Evolutionary conservation across 2,329 filamentous ascomycete species (phyloP), one percentile per base, ranked within the genome.

Genomic region (Diaporthe helianthi): DNA sequence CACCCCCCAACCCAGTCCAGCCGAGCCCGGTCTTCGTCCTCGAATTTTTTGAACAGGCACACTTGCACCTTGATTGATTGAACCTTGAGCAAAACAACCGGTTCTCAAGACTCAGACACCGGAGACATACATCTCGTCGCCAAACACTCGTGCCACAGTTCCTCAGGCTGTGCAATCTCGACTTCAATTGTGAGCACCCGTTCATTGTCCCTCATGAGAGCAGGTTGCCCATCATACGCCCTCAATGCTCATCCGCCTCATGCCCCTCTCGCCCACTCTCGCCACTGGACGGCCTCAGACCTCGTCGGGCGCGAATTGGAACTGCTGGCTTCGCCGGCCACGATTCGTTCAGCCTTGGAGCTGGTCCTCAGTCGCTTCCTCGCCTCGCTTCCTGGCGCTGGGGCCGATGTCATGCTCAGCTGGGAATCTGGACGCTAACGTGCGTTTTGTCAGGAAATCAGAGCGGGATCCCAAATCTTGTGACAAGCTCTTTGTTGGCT

Each of bases 21-120:
- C 38, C 64, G 38, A 33, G 67, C 58, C 49, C 60, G 67, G 51
- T 64, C 41, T 65, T 69, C 67, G 65, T 66, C 69, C 69, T 69
- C 63, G 69, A 69, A 66, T 71, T 71, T 71, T 71, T 69, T 71
- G 61, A 67, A 54, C 54, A 61, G 61, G 51, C 47, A 38, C 49
- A 67, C 65, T 58, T 41, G 65, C 65, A n/a, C n/a, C n/a, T n/a
- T n/a, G n/a, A n/a, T n/a, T n/a, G n/a, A n/a, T n/a, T n/a, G n/a
- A 58, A 38, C 36, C 65, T 53, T 29, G 33, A 44, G 51, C 64
- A 67, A 54, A 36, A 26, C 55, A 22, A 9, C 3, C 17, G 22
- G 41, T 49, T 44, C 24, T 38, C 41, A 67, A 58, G 41, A 47
- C 49, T 36, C 44, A 22, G 41, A 33, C 12, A 46, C 38, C n/a